A percentile compares a stretch with the other conserved stretches of the same genome.
phyloP scores from a whole-genome alignment of 345 rosid genomes.

The Salix purpurea region DNA sequence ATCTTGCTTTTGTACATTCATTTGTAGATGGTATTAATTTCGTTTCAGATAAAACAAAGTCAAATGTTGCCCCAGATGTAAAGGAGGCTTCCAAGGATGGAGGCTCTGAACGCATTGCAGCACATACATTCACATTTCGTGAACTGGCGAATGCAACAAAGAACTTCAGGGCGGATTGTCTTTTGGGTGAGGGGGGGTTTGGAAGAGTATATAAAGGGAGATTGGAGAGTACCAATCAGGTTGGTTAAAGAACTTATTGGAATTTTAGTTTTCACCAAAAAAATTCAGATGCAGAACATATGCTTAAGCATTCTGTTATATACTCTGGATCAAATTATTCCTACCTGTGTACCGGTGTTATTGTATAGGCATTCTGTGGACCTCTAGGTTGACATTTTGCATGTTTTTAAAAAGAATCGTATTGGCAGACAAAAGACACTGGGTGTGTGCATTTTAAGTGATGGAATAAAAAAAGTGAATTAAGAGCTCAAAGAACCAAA shows the following conservation, averaged over 20 bases:
- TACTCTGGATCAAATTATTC: not conserved
- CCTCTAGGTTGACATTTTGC: not conserved
- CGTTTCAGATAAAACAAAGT: conserved; percentile 40
- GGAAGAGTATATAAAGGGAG: conserved; percentile 77
- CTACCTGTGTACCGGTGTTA: not conserved
- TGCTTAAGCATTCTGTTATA: not conserved
- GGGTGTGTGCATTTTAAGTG: not conserved
- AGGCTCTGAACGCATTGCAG: conserved; percentile 53
- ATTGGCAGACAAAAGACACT: not conserved
- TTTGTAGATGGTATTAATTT: not conserved
- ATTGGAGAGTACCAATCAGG: conserved; percentile 59
- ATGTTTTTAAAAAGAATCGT: not conserved
- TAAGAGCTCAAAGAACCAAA: not conserved
- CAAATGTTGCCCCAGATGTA: conserved; percentile 29
- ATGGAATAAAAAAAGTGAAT: not conserved
- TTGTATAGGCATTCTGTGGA: not conserved
- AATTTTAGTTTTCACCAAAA: conserved; percentile 6
- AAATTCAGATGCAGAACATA: not conserved
- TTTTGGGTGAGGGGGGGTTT: conserved; percentile 87
- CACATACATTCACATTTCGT: conserved; percentile 65
- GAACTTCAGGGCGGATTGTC: conserved; percentile 72
- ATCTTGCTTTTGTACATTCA: not conserved
- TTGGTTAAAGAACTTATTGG: conserved; percentile 19
- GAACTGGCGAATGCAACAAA: conserved; percentile 77
- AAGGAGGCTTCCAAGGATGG: conserved; percentile 44